Base-by-base conservation (phyloP, 176 grass and related monocot genomes). In the Oryza meyeriana region DNA sequence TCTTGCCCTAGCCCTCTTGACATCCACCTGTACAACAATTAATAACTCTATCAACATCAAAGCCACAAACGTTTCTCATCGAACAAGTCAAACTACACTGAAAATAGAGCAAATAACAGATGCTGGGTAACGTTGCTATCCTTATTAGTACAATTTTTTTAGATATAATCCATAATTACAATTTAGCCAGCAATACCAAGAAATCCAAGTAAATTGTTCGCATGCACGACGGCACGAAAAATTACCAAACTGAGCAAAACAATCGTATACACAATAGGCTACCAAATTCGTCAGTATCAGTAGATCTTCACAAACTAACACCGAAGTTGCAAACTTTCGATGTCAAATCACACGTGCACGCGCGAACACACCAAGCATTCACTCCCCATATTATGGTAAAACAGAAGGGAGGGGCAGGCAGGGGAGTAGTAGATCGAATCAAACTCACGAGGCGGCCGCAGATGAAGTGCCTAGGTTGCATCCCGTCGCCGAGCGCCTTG, bases 1-100 rank as follows among this genome's bases (percentile, higher is more conserved):
- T 32, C 92, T 89, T 26, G 75, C 79, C 33, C 90, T 88, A 10
- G 93, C 93, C 61, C 85, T 81, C 85, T 95, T 95, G 22, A 95
- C 93, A 27, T 95, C 93, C 6, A 95, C 90, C 93, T 92, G 41
- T 7, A 35, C 14, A 12, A 12, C 59, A 34, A 73, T 39, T 12
- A 79, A 64, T 64, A 4, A 27, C 8, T 6, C 13, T 42, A 42
- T 76, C 31, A 1, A 4, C 39, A 52, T 69, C 61, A 61, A 38
- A 77, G 52, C 6, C 20, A 59, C 47, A 64, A 45, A 27, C 42
- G 71, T 24, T 44, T 4, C 44, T 71, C 25, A 47, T 36, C 8
- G 22, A 25, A 26, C 9, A 2, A 38, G 25, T 29, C 72, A 69
- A 40, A 42, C 18, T 27, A 31, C 27, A 61, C 2, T 3, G 22